Conservation (phyloP, 371 early-diverging fungal genomes). For the Thermomucor indicae-seudaticae region DNA sequence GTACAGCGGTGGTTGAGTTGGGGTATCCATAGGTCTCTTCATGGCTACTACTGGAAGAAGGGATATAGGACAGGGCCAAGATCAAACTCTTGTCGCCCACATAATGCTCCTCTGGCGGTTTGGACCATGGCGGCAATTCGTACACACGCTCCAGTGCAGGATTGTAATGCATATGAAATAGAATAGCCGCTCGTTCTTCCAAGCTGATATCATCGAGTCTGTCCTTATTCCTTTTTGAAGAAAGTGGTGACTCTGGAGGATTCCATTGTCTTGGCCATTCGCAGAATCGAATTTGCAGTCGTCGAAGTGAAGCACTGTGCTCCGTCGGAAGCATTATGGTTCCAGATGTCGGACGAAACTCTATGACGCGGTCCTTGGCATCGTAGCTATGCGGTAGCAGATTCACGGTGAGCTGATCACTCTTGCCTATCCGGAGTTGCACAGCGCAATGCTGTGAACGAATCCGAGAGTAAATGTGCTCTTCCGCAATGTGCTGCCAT, state of each 20-base stretch:
- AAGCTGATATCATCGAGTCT: constrained; percentile 4
- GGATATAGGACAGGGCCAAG: constrained; percentile 23
- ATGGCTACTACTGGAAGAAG: constrained; percentile 5
- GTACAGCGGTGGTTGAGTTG: constrained; percentile 5
- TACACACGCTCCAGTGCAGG: constrained; percentile 34
- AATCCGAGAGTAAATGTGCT: constrained; percentile 28
- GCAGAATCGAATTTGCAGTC: constrained; percentile 31
- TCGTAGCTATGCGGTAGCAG: constrained; percentile 25
- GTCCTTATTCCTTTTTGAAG: not conserved
- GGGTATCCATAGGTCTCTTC: constrained; percentile 6
- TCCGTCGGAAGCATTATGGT: not conserved
- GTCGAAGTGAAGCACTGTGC: constrained; percentile 15
- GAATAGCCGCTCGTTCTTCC: constrained; percentile 29
- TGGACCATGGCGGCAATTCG: constrained; percentile 23
- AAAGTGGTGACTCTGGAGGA: not conserved
- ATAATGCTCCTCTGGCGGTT: constrained; percentile 11
- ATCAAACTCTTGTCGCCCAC: constrained; percentile 43
- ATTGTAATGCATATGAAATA: constrained; percentile 36
- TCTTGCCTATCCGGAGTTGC: constrained; percentile 24
- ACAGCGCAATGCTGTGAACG: constrained; percentile 14
- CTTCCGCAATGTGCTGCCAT: constrained; percentile 24
- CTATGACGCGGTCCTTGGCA: constrained; percentile 27
- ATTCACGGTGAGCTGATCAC: constrained; percentile 9
- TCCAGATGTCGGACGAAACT: constrained; percentile 23
- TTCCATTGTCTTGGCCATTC: constrained; percentile 15